Base-by-base conservation (phyloP, 192 early-diverging fungal genomes). In the Mortierella claussenii region DNA sequence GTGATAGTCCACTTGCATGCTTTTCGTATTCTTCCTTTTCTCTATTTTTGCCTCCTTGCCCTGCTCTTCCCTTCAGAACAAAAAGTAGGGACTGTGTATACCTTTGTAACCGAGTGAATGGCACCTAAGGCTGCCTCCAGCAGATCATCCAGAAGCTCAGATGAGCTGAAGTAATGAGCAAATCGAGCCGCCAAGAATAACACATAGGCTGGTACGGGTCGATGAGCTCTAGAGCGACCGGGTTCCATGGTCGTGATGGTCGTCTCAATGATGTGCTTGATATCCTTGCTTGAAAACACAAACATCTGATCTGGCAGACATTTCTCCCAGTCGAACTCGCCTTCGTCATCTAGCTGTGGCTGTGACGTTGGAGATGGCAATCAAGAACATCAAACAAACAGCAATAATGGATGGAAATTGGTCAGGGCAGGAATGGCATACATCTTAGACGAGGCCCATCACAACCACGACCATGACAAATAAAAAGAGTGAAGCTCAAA, bases 271-370 rank as follows among this genome's bases (percentile, higher is more conserved):
- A 96, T 91, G 57, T 85, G 84, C 13, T 87, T 83, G 47, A 95
- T 81, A 8, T 88, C 88, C 30, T 88, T 83, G 55, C 83, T 85
- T 52, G 90, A 89, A 78, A 97, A 95, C n/a, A 97, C 96, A 83
- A 95, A 91, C 97, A 98, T 98, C 78, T 98, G 95, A 82, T 95
- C 92, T 15, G 89, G 89, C 67, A 87, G 80, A 79, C 95, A 94
- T 17, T 74, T 82, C 47, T 91, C 87, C 94, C 94, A 98, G 55
- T 91, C 85, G 79, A 93, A 95, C 40, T 82, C 66, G n/a, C 75
- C 78, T 30, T 84, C 76, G 31, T 80, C 80, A 30, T 80, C 82
- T 13, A 76, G 71, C 52, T 78, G 58, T 4, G 73, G 73, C 64
- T 76, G 58, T 40, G 37, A 40, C 13, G 37, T 40, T n/a, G n/a